Percentiles rank a stretch among this genome's conserved stretches.
Conservation (phyloP, 257 asterid genomes). For the Solanum habrochaites region DNA sequence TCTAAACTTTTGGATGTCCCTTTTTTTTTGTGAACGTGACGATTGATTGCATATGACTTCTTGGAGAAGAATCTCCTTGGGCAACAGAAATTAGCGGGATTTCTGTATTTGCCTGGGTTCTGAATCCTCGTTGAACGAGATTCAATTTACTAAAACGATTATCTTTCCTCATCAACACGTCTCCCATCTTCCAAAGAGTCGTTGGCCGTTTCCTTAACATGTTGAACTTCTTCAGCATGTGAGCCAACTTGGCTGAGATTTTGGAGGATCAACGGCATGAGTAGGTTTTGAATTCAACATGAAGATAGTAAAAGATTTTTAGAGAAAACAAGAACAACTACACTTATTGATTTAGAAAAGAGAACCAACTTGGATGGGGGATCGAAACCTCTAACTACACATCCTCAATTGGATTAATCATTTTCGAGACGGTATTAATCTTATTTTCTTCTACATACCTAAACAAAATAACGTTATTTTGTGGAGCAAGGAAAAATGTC, state of each 20-base stretch:
- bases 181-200: constrained; percentile 40
- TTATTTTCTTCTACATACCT: constrained; percentile 56
- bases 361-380: constrained; percentile 47
- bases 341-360: neutral
- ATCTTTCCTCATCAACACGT: constrained; percentile 23
- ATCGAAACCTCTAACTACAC: constrained; percentile 17
- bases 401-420: constrained; percentile 24
- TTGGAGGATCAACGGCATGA: constrained; percentile 33
- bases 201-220: constrained; percentile 21
- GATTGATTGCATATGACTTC: constrained; percentile 75
- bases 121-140: constrained; percentile 32
- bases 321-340: neutral
- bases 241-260: constrained; percentile 22
- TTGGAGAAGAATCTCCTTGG: constrained; percentile 55
- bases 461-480: constrained; percentile 69
- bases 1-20: constrained; percentile 40
- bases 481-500: constrained; percentile 91
- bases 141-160: constrained; percentile 31
- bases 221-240: constrained; percentile 29
- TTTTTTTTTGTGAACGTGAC: constrained; percentile 52
- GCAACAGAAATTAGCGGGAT: constrained; percentile 26
- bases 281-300: constrained; percentile 42
- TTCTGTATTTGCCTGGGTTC: constrained; percentile 13
- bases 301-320: constrained; percentile 1
- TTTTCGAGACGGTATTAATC: constrained; percentile 11